Base-by-base conservation (phyloP, 495 filamentous ascomycete genomes). In the Jackrogersella minutella region DNA sequence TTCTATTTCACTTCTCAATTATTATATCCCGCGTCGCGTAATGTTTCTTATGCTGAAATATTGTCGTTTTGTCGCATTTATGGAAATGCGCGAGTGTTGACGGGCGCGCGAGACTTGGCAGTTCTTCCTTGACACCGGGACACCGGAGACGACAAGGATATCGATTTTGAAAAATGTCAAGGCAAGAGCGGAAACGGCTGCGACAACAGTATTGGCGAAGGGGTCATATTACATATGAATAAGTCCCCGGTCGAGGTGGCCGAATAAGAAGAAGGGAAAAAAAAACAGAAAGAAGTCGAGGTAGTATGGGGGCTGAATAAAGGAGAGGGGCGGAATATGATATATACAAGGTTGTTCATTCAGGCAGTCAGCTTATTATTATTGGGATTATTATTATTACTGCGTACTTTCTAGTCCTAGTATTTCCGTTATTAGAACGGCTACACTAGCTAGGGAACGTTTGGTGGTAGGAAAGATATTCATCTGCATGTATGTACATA, bases 381-480 rank as follows among this genome's bases (percentile, higher is more conserved):
- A 24, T 43, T 41, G 13, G 36, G 10, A 39, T n/a, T 39, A 5
- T 14, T 39, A n/a, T 13, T 39, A 39, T 3, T 14, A 4, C 13
- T 14, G 36, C 6, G 5, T 39, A 13, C 5, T 39, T 39, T 39
- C 36, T n/a, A 8, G 28, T 30, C 3, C 8, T 51, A 40, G 21
- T 52, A 60, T 46, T 62, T 57, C 61, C 53, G 44, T 41, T 49
- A 64, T 57, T 64, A 63, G 60, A 63, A 46, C 30, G 28, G 28
- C 9, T 33, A 36, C 8, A 41, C 14, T 41, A 41, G 14, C 39
- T 17, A 41, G 39, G 39, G 39, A 19, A 7, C 6, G 8, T 14
- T 16, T 41, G 5, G 22, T 22, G 17, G 30, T 56, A 57, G 51
- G 60, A 54, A 37, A 13, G 16, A 36, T 58, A 6, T 50, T 36